Percentiles rank a stretch among this genome's conserved stretches.
These are phyloP conservation scores for Trifolium fragiferum DNA, from an alignment of 306 rosid genomes.

Conservation along the genomic window DNA sequence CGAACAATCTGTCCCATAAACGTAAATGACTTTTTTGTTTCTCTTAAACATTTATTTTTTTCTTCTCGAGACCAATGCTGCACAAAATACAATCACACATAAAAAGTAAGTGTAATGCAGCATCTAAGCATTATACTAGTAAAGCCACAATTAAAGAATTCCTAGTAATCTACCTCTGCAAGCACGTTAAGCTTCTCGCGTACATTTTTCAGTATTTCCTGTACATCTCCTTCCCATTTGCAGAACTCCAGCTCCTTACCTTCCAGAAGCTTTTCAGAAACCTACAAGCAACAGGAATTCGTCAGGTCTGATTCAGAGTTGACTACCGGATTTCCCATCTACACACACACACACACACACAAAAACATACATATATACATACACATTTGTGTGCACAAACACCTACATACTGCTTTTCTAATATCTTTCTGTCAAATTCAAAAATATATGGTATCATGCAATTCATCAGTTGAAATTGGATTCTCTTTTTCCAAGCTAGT, in stretches of 20 bases:
- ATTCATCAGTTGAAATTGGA: conserved; percentile 8
- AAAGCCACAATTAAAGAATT: conserved; percentile 33
- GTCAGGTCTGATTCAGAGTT: conserved; percentile 15
- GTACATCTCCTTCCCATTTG: conserved; percentile 74
- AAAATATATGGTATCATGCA: conserved; percentile 17
- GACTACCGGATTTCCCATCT: conserved; percentile 20
- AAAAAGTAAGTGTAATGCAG: conserved; percentile 13
- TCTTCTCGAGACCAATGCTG: conserved; percentile 88
- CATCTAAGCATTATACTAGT: conserved; percentile 15
- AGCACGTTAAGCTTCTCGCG: conserved; percentile 86
- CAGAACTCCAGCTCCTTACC: conserved; percentile 77
- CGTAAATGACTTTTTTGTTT: conserved; percentile 79
- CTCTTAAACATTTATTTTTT: conserved; percentile 79
- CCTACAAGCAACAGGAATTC: conserved; percentile 52
- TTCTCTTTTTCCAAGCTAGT: conserved; percentile 12
- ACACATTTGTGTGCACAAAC: background rate
- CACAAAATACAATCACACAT: conserved; percentile 37
- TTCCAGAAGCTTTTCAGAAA: conserved; percentile 67
- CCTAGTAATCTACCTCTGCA: conserved; percentile 63
- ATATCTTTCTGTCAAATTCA: conserved; percentile 12
- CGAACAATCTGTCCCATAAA: conserved; percentile 82
- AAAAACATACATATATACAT: conserved; percentile 10
- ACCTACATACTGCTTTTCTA: conserved; percentile 4
- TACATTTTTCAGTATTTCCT: conserved; percentile 63
- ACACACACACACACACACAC: no score